Conservation (phyloP, 768 basidiomycete species). For the Lactarius hengduanensis region DNA sequence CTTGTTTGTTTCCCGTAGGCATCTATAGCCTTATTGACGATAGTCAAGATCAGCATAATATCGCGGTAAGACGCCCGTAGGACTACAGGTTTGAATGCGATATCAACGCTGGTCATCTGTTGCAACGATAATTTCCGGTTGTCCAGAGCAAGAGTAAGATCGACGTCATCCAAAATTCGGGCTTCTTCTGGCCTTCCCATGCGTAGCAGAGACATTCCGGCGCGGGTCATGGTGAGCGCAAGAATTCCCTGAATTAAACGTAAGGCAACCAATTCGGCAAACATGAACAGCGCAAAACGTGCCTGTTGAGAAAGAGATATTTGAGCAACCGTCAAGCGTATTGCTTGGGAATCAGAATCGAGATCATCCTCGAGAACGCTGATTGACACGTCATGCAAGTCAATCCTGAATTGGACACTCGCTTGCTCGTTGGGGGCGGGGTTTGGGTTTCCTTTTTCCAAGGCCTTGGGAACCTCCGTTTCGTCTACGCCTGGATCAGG, state of each 20-base stretch:
- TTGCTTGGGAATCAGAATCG: constrained; percentile 77
- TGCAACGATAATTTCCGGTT: constrained; percentile 66
- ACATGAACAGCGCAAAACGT: constrained; percentile 26
- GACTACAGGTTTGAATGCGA: constrained; percentile 78
- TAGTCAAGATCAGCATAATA: constrained; percentile 82
- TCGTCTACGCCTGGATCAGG: constrained; percentile 26
- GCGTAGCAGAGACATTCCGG: constrained; percentile 91
- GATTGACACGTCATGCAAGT: constrained; percentile 87
- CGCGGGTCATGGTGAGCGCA: constrained; percentile 71
- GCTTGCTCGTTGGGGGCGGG: constrained; percentile 25
- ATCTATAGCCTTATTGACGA: constrained; percentile 82
- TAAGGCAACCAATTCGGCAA: constrained; percentile 5
- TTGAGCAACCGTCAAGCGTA: constrained; percentile 80
- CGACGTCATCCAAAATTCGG: constrained; percentile 90
- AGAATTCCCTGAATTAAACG: constrained; percentile 58
- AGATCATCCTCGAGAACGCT: constrained; percentile 84
- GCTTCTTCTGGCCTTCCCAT: constrained; percentile 89
- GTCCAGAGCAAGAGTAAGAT: constrained; percentile 85
- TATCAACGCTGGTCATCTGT: constrained; percentile 79
- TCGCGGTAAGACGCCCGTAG: constrained; percentile 96
- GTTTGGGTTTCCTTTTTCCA: constrained; percentile 15
- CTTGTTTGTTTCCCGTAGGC: constrained; percentile 51
- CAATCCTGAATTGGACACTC: constrained; percentile 68
- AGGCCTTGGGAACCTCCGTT: constrained; percentile 23
- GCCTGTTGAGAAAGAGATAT: constrained; percentile 92